Evolutionary conservation across 1,284 basidiomycete species (phyloP).

Genomic region (Neolentinus lepideus): DNA sequence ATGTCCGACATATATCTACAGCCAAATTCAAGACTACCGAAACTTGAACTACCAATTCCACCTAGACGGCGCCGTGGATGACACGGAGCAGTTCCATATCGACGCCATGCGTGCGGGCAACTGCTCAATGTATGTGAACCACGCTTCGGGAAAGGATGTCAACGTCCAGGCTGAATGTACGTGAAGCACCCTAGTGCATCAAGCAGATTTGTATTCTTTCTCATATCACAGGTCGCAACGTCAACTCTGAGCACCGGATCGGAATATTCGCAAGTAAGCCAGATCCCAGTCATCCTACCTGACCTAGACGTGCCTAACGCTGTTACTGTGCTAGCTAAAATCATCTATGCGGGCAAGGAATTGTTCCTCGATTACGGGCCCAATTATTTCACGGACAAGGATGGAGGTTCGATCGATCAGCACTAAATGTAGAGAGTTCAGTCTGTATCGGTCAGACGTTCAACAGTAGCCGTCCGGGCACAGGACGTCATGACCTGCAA

Average conservation of each 20-base stretch:
- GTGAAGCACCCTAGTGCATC: slow-evolving; percentile 8
- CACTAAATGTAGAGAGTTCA: too few relatives aligned
- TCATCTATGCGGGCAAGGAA: slow-evolving; percentile 33
- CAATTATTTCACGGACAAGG: slow-evolving; percentile 18
- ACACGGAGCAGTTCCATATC: slow-evolving; percentile 23
- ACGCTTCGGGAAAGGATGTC: slow-evolving; percentile 22
- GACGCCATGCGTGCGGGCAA: slow-evolving; percentile 51
- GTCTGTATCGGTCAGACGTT: too few relatives aligned
- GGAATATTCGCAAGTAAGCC: slow-evolving; percentile 45
- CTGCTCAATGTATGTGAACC: slow-evolving; percentile 52
- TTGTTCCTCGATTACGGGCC: slow-evolving; percentile 46
- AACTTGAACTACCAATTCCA: slow-evolving; percentile 51
- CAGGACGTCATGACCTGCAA: too few relatives aligned
- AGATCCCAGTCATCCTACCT: neutral
- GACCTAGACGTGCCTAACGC: neutral
- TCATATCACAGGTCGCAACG: slow-evolving; percentile 23
- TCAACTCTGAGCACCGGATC: slow-evolving; percentile 55
- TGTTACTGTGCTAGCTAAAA: slow-evolving; percentile 18
- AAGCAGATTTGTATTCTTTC: slow-evolving; percentile 4
- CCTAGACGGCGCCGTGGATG: slow-evolving; percentile 24
- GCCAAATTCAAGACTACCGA: slow-evolving; percentile 28
- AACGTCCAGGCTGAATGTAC: slow-evolving; percentile 43
- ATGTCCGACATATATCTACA: slow-evolving; percentile 14
- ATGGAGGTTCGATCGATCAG: too few relatives aligned
- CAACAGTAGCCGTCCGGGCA: too few relatives aligned